Conservation (phyloP, 768 basidiomycete species). For the Kwoniella newhampshirensis region DNA sequence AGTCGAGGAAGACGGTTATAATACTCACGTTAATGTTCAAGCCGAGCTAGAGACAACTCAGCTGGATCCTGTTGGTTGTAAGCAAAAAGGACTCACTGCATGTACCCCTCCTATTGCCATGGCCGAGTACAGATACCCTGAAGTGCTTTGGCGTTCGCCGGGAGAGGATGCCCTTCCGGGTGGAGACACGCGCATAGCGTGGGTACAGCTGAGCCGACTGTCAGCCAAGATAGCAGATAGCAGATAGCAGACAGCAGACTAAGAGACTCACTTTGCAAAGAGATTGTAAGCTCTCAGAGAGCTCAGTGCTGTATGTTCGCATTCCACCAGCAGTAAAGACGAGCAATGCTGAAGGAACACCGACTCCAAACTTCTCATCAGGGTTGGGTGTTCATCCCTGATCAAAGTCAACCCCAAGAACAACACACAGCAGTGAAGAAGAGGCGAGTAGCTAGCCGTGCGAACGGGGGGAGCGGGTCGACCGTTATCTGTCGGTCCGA, state of each 20-base stretch:
- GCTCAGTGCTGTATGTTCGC: slow-evolving; percentile 29
- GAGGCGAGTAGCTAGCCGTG: slow-evolving; percentile 24
- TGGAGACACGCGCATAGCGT: no score
- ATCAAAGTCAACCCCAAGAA: slow-evolving; percentile 20
- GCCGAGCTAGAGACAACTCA: slow-evolving; percentile 13
- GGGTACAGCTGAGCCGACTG: no score
- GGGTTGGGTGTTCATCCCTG: slow-evolving; percentile 14
- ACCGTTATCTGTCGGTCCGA: not conserved
- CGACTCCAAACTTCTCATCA: slow-evolving; percentile 16
- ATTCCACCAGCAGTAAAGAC: slow-evolving; percentile 17
- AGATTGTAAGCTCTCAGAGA: slow-evolving; percentile 20
- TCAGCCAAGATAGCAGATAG: no score
- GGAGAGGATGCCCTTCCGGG: not conserved
- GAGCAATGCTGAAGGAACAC: slow-evolving; percentile 24
- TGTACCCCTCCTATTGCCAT: slow-evolving; percentile 27
- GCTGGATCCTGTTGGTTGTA: not conserved
- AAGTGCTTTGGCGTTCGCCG: slow-evolving; percentile 14
- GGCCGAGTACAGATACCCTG: slow-evolving; percentile 24
- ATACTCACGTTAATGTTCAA: slow-evolving; percentile 22
- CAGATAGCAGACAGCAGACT: no score
- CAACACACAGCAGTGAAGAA: slow-evolving; percentile 23
- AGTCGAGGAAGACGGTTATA: not conserved
- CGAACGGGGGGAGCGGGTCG: slow-evolving; percentile 5
- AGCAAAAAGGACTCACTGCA: slow-evolving; percentile 12
- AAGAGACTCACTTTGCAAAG: slow-evolving; percentile 17